Percentiles rank a stretch among this genome's conserved stretches.
Evolutionary conservation across 2,329 filamentous ascomycete species (phyloP).

Genomic region (Fusarium luffae): DNA sequence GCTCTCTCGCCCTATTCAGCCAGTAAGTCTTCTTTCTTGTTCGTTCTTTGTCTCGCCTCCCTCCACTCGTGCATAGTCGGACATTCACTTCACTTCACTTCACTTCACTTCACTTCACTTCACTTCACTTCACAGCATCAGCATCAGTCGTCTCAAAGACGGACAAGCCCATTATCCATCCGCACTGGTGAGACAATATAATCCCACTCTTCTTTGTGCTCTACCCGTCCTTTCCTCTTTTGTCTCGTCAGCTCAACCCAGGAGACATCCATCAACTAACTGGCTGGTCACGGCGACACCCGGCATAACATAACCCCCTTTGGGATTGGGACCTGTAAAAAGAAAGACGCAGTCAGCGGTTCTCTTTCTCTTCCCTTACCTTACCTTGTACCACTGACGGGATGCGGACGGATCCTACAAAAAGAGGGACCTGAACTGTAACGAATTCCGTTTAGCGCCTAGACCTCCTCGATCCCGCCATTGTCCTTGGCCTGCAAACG

Average conservation of each 20-base stretch:
- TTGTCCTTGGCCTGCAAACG: constrained; percentile 41
- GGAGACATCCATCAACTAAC: constrained; percentile 16
- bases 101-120: too few relatives aligned
- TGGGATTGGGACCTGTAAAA: constrained; percentile 2
- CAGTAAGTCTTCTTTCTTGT: not conserved
- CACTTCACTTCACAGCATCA: constrained; percentile 9
- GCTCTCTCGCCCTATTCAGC: constrained; percentile 3
- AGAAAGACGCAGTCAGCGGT: constrained; percentile 15
- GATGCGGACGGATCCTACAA: constrained; percentile 5
- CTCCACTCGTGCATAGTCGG: constrained; percentile 16
- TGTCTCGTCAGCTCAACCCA: constrained; percentile 16
- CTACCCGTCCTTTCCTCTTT: constrained; percentile 4
- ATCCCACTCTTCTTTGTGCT: constrained; percentile 13
- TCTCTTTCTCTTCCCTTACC: not conserved
- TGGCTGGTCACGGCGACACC: constrained; percentile 24
- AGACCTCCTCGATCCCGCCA: constrained; percentile 45
- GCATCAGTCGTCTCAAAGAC: constrained; percentile 16
- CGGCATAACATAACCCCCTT: constrained; percentile 7
- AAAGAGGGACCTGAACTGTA: constrained; percentile 33
- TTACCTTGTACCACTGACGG: constrained; percentile 16
- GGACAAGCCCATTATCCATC: constrained; percentile 26
- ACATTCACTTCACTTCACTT: constrained; percentile 20
- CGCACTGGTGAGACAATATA: constrained; percentile 35
- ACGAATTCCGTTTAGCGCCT: constrained; percentile 47
- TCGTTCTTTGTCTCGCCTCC: constrained; percentile 15